Conservation (phyloP, 768 basidiomycete genomes). For the Mycena rebaudengoi region DNA sequence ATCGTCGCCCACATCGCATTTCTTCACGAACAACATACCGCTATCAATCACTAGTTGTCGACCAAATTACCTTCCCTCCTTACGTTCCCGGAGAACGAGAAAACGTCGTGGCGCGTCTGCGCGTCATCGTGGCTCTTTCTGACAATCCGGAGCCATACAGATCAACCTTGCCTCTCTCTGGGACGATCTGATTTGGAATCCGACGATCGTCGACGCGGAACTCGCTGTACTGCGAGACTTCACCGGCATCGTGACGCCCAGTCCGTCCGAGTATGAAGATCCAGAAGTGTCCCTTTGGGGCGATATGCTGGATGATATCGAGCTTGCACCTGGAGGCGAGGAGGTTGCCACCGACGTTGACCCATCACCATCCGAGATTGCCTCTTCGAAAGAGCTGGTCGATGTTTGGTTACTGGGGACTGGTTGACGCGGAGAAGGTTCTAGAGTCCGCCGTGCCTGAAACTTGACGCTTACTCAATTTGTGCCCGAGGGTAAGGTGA, state of each 20-base stretch:
- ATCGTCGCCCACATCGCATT: constrained; percentile 10
- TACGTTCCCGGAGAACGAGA: not conserved
- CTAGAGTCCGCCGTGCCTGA: no score
- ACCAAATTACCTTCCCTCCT: constrained; percentile 4
- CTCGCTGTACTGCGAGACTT: not conserved
- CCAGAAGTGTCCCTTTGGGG: not conserved
- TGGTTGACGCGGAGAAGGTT: not conserved
- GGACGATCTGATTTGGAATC: not conserved
- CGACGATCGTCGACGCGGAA: not conserved
- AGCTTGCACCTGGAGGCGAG: not conserved
- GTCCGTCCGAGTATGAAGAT: constrained; percentile 6
- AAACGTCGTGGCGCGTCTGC: constrained; percentile 1
- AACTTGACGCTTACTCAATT: no score
- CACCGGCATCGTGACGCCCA: constrained; percentile 6
- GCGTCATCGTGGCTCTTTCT: constrained; percentile 3
- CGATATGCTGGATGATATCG: not conserved
- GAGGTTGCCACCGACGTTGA: not conserved
- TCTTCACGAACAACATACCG: not conserved
- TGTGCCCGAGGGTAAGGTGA: no score
- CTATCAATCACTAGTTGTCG: constrained; percentile 9
- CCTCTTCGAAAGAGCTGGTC: constrained; percentile 1
- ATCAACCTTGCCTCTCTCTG: constrained; percentile 2
- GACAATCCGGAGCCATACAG: constrained; percentile 2
- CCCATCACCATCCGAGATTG: constrained; percentile 1
- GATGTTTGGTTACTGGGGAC: constrained; percentile 1